These are phyloP conservation scores for Mucor ambiguus DNA, from an alignment of 371 early-diverging fungal species.

Conservation along the genomic window DNA sequence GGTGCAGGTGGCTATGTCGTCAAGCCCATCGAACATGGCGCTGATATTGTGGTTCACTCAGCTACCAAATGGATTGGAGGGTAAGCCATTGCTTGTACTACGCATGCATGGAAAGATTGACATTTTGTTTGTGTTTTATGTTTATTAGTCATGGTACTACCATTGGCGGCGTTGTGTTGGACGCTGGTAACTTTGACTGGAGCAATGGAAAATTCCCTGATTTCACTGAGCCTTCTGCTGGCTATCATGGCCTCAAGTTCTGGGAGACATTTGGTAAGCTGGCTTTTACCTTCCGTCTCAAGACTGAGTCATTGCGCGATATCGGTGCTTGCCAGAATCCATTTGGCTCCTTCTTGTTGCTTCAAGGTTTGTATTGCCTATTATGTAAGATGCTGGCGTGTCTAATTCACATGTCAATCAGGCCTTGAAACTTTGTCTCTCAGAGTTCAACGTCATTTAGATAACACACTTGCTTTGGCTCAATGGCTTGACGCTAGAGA, in stretches of 20 bases:
- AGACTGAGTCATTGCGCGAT: slow-evolving; percentile 83
- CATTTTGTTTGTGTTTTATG: neutral
- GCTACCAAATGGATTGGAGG: slow-evolving; percentile 86
- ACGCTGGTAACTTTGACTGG: slow-evolving; percentile 87
- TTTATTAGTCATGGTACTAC: slow-evolving; percentile 68
- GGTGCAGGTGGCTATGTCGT: slow-evolving; percentile 90
- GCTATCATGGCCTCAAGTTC: slow-evolving; percentile 86
- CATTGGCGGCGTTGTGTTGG: slow-evolving; percentile 78
- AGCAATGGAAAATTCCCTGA: slow-evolving; percentile 85
- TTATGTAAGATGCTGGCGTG: neutral
- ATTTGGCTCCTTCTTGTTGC: slow-evolving; percentile 81
- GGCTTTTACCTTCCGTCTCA: slow-evolving; percentile 74
- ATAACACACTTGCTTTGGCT: slow-evolving; percentile 79
- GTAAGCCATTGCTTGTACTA: slow-evolving; percentile 57
- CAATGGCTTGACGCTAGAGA: slow-evolving; percentile 73
- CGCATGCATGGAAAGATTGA: neutral
- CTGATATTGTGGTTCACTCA: slow-evolving; percentile 89
- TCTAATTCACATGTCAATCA: neutral
- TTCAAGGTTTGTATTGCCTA: slow-evolving; percentile 62
- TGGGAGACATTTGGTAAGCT: slow-evolving; percentile 81
- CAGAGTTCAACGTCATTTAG: slow-evolving; percentile 84
- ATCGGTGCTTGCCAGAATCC: slow-evolving; percentile 81
- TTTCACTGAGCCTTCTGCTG: slow-evolving; percentile 82
- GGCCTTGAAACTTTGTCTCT: slow-evolving; percentile 85
- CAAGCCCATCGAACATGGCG: slow-evolving; percentile 86